Percentiles rank a stretch among this genome's conserved stretches.
phyloP scores from a whole-genome alignment of 169 alveolate genomes.

The Cryptosporidium ryanae region DNA sequence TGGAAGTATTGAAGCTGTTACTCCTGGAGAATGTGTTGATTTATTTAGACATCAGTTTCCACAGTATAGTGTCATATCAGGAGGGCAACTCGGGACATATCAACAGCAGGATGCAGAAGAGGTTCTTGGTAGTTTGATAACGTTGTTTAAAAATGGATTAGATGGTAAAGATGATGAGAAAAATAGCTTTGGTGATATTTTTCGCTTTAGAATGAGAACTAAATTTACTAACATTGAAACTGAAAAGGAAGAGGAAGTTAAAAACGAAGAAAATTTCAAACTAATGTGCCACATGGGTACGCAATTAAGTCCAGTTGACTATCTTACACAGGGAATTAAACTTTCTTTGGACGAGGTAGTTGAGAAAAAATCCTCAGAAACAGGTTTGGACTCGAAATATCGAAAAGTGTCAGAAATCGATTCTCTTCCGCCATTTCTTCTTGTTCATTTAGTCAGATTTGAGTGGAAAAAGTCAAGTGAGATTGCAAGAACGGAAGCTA shows the following conservation, averaged over 20 bases:
- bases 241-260: conserved; percentile 80
- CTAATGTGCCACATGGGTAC: conserved; percentile 90
- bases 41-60: conserved; percentile 64
- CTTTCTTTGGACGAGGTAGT: conserved; percentile 89
- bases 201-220: conserved; percentile 81
- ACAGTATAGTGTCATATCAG: conserved; percentile 42
- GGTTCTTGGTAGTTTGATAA: conserved; percentile 83
- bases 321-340: conserved; percentile 90
- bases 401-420: conserved; percentile 87
- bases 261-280: conserved; percentile 79
- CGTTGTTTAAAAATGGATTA: conserved; percentile 72
- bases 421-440: conserved; percentile 91
- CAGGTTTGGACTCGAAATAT: conserved; percentile 86
- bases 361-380: conserved; percentile 84
- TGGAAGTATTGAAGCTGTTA: conserved; percentile 56
- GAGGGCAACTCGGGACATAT: conserved; percentile 67
- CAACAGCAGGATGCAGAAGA: conserved; percentile 83
- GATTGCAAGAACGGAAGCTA: conserved; percentile 90
- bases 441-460: conserved; percentile 95
- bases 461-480: conserved; percentile 92
- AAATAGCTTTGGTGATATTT: conserved; percentile 81
- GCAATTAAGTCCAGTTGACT: conserved; percentile 87
- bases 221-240: conserved; percentile 79
- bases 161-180: conserved; percentile 58
- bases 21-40: conserved; percentile 43